Conservation (phyloP, 1,284 basidiomycete genomes). For the Ganoderma resinaceum region DNA sequence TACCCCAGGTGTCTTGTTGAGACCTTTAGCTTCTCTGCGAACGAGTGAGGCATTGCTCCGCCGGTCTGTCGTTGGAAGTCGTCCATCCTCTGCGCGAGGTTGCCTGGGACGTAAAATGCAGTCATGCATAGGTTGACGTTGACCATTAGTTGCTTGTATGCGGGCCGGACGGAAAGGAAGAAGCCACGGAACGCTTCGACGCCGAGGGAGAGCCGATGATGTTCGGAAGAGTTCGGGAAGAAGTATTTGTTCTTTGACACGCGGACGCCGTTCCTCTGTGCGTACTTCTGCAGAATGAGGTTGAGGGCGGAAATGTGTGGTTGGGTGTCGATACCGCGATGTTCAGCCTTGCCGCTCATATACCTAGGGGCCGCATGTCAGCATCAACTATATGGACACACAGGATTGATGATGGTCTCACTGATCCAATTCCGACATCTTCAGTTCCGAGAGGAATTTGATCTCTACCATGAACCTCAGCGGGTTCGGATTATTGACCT, state of each 20-base stretch:
- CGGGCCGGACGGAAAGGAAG: constrained; percentile 69
- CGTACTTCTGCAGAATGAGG: constrained; percentile 65
- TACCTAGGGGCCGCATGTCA: constrained; percentile 48
- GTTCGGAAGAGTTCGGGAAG: constrained; percentile 46
- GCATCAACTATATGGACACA: neutral
- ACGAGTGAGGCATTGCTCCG: constrained; percentile 55
- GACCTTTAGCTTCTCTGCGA: constrained; percentile 63
- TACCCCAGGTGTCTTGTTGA: constrained; percentile 63
- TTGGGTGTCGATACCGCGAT: constrained; percentile 52
- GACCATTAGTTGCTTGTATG: constrained; percentile 71
- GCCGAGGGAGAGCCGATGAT: constrained; percentile 49
- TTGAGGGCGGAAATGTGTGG: constrained; percentile 71
- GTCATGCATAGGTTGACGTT: constrained; percentile 80
- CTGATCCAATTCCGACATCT: constrained; percentile 52
- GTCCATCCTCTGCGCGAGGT: constrained; percentile 61
- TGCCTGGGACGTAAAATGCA: constrained; percentile 71
- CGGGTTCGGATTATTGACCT: constrained; percentile 49
- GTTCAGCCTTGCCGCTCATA: constrained; percentile 51
- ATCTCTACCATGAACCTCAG: constrained; percentile 63
- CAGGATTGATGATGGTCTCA: constrained; percentile 35
- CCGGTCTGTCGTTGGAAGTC: constrained; percentile 51
- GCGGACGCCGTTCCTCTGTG: constrained; percentile 58
- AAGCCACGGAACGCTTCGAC: constrained; percentile 71
- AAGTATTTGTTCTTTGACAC: constrained; percentile 72
- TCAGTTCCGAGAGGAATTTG: constrained; percentile 52